phyloP scores from a whole-genome alignment of 441 rosid species.

The Pelargonium fulgidum region DNA sequence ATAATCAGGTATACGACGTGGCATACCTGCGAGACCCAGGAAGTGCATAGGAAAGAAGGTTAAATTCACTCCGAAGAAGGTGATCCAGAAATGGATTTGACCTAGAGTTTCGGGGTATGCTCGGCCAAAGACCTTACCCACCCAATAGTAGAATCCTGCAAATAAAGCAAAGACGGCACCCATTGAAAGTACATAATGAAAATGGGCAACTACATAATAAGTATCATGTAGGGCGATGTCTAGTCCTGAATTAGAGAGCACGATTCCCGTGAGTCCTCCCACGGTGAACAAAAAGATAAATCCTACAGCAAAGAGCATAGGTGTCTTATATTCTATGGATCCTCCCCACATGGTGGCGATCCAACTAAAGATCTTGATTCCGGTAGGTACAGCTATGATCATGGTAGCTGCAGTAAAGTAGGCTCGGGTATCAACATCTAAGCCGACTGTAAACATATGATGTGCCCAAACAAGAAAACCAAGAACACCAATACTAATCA shows the following conservation, averaged over 20 bases:
- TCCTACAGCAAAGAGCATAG: neutral
- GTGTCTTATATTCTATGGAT: neutral
- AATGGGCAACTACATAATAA: neutral
- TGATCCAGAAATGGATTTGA: conserved; percentile 1
- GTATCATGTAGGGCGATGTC: neutral
- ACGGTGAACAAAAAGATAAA: neutral
- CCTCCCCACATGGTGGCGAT: conserved; percentile 5
- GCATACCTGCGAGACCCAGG: neutral
- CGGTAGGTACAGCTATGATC: conserved; percentile 1
- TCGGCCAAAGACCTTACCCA: neutral
- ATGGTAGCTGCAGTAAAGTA: neutral
- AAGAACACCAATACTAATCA: neutral
- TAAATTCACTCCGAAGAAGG: neutral
- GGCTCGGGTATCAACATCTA: neutral
- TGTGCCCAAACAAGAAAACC: neutral
- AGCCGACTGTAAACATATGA: neutral
- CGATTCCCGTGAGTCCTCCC: neutral
- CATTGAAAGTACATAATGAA: neutral
- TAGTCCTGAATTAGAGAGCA: neutral
- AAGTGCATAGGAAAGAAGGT: conserved; percentile 4
- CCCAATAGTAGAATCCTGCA: neutral
- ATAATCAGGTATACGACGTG: conserved; percentile 1
- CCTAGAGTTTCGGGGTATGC: neutral
- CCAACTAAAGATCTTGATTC: conserved; percentile 3
- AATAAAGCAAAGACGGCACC: neutral